These are phyloP conservation scores for Physaria fendleri DNA, from an alignment of 345 rosid species.

Conservation along the genomic window DNA sequence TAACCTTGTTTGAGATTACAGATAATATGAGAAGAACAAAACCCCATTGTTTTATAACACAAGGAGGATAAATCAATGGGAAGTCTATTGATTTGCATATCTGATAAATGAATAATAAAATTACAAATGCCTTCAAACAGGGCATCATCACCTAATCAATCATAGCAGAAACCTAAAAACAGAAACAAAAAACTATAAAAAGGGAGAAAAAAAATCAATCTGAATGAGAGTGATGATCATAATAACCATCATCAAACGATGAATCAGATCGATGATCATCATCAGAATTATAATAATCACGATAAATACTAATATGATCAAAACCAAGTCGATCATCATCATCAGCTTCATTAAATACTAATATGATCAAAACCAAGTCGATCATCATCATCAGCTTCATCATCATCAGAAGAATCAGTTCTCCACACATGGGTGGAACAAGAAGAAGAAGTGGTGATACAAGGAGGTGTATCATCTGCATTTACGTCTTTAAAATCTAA, in stretches of 20 bases:
- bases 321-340: slow-evolving; percentile 18
- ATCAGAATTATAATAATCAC: slow-evolving; percentile 23
- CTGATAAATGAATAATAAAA: not conserved
- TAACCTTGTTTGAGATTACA: not conserved
- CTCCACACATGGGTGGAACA: slow-evolving; percentile 66
- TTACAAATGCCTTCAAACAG: not conserved
- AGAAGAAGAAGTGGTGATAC: slow-evolving; percentile 52
- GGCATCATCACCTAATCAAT: not conserved
- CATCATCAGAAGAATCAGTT: no score
- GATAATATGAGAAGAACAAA: slow-evolving; percentile 10
- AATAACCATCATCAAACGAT: slow-evolving; percentile 34
- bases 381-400: slow-evolving; percentile 25
- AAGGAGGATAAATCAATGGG: not conserved
- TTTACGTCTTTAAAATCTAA: slow-evolving; percentile 34
- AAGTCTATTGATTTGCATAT: not conserved
- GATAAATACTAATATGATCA: slow-evolving; percentile 16
- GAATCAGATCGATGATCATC: slow-evolving; percentile 28
- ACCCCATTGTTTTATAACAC: not conserved
- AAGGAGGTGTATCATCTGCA: slow-evolving; percentile 66
- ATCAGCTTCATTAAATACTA: slow-evolving; percentile 15
- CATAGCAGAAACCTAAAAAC: not conserved
- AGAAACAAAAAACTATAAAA: not conserved
- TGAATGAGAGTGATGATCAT: slow-evolving; percentile 34
- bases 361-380: slow-evolving; percentile 19
- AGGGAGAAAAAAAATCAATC: slow-evolving; percentile 31